Percentiles rank a stretch among this genome's conserved stretches.
Evolutionary conservation across 495 filamentous ascomycete genomes (phyloP).

Genomic region (Pseudevernia furfuracea): DNA sequence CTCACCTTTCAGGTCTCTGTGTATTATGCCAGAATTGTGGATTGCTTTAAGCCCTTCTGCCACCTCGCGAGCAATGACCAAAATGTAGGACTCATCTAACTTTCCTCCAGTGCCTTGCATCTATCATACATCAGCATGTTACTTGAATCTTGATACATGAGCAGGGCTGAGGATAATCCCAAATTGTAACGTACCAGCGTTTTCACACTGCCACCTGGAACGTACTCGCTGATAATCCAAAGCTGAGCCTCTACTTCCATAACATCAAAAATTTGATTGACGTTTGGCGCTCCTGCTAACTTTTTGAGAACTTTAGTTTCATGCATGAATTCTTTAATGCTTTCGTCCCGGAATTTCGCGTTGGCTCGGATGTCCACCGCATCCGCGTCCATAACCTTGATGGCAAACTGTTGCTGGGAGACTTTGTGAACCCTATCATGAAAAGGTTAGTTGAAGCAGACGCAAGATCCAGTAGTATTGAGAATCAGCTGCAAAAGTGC

Average conservation of each 20-base stretch:
- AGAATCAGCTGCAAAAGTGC: background rate
- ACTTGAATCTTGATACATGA: background rate
- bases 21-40: slow-evolving; percentile 87
- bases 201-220: slow-evolving; percentile 88
- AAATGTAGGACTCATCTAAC: slow-evolving; percentile 83
- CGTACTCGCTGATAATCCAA: slow-evolving; percentile 96
- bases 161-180: slow-evolving; percentile 10
- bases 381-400: slow-evolving; percentile 96
- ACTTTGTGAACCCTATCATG: slow-evolving; percentile 15
- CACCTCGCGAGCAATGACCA: slow-evolving; percentile 80
- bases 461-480: background rate
- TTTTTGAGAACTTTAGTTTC: slow-evolving; percentile 82
- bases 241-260: slow-evolving; percentile 78
- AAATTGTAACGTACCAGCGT: slow-evolving; percentile 54
- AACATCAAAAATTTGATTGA: slow-evolving; percentile 84
- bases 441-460: slow-evolving; percentile 16
- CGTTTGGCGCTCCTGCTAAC: slow-evolving; percentile 78
- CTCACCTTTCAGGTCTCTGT: slow-evolving; percentile 88
- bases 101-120: slow-evolving; percentile 56
- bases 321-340: slow-evolving; percentile 76
- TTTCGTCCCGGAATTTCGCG: slow-evolving; percentile 65
- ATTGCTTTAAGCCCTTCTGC: slow-evolving; percentile 77
- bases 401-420: slow-evolving; percentile 61
- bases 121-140: slow-evolving; percentile 25
- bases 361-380: slow-evolving; percentile 63